phyloP scores from a whole-genome alignment of 208 protist genomes.

The Wallacemonas sp. region DNA sequence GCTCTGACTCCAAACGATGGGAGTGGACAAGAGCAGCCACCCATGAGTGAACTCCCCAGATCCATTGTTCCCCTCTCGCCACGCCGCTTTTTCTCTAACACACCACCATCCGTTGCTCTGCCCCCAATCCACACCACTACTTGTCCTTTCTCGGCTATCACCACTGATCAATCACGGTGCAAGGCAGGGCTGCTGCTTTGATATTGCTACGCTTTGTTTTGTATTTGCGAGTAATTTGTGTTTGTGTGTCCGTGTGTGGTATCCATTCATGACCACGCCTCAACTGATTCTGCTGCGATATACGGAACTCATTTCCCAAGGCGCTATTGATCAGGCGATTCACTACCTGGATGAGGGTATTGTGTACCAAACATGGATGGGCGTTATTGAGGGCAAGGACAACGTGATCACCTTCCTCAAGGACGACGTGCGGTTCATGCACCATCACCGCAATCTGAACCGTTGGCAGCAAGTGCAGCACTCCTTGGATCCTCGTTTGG shows the following conservation, averaged over 20 bases:
- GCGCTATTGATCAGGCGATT: constrained; percentile 58
- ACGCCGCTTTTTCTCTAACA: no score
- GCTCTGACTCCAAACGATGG: no score
- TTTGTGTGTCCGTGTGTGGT: background rate
- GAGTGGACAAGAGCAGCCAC: no score
- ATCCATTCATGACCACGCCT: constrained; percentile 40
- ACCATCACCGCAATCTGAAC: constrained; percentile 60
- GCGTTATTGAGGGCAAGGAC: constrained; percentile 72
- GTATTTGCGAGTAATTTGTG: no score
- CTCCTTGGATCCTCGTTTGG: constrained; percentile 45
- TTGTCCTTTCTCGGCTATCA: no score
- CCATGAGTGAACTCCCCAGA: no score
- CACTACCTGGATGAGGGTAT: constrained; percentile 70
- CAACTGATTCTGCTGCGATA: constrained; percentile 68
- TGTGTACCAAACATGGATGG: constrained; percentile 81
- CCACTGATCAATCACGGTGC: no score
- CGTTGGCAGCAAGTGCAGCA: constrained; percentile 78
- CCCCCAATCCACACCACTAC: no score
- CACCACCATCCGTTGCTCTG: no score
- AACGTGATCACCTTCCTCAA: constrained; percentile 77
- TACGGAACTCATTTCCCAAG: constrained; percentile 52
- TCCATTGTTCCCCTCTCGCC: no score
- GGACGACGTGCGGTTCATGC: constrained; percentile 77
- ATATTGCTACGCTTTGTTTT: no score
- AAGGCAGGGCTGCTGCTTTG: no score